Percentiles rank a stretch among this genome's conserved stretches.
Evolutionary conservation across 305 asterid genomes (phyloP).

Genomic region (Rubia tinctorum): DNA sequence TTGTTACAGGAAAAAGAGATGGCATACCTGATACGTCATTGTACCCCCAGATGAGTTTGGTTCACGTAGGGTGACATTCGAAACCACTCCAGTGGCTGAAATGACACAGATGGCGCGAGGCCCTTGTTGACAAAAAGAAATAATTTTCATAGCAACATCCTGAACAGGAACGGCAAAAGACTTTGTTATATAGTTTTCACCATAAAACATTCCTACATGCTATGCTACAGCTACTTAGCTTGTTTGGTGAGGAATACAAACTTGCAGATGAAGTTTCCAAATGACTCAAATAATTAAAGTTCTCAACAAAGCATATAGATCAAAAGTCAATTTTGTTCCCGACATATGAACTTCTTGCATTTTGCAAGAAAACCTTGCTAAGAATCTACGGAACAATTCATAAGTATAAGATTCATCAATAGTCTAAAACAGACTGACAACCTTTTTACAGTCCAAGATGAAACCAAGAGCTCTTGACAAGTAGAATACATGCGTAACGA

Average conservation of each 20-base stretch:
- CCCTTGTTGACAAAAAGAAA: slow-evolving; percentile 73
- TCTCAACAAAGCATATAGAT: background rate
- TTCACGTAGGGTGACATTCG: slow-evolving; percentile 67
- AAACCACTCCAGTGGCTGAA: slow-evolving; percentile 71
- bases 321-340: background rate
- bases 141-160: slow-evolving; percentile 75
- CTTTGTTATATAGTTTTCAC: background rate
- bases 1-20: background rate
- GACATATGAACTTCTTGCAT: background rate
- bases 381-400: background rate
- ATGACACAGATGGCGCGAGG: slow-evolving; percentile 78
- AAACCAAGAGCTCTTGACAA: background rate
- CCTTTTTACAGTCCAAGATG: background rate
- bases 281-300: background rate
- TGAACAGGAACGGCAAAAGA: slow-evolving; percentile 28
- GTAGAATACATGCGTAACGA: background rate
- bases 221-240: background rate
- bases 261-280: background rate
- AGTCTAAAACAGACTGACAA: background rate
- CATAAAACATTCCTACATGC: background rate
- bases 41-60: slow-evolving; percentile 79
- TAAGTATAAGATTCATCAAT: background rate
- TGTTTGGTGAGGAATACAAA: background rate
- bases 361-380: background rate
- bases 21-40: slow-evolving; percentile 69